phyloP scores from a whole-genome alignment of 108 stramenopile species.

The Bacterosira constricta region DNA sequence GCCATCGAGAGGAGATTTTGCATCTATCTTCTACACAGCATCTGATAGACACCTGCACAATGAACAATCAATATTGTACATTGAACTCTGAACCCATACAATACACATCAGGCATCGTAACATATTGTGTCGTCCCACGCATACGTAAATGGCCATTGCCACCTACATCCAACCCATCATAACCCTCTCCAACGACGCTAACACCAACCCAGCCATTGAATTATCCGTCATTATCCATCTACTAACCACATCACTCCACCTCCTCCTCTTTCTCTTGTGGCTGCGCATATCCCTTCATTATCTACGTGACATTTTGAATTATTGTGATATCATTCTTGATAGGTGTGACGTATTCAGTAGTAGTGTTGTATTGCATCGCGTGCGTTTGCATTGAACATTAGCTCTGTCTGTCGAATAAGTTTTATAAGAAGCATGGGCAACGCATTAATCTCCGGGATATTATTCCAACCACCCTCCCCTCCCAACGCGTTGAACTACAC shows the following conservation, averaged over 20 bases:
- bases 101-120: too few species aligned
- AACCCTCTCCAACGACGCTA: too few species aligned
- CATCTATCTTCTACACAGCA: too few species aligned
- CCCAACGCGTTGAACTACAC: constrained; percentile 25
- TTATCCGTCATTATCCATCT: too few species aligned
- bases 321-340: background rate
- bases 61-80: too few species aligned
- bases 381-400: background rate
- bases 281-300: background rate
- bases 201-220: too few species aligned
- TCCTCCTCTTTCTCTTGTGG: background rate
- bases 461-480: constrained; percentile 48
- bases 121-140: too few species aligned
- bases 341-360: background rate
- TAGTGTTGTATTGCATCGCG: background rate
- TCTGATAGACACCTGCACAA: too few species aligned
- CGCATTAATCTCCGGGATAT: constrained; percentile 33
- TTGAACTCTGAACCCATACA: too few species aligned
- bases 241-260: background rate
- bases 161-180: too few species aligned
- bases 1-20: too few species aligned
- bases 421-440: constrained; percentile 32
- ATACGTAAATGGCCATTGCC: too few species aligned
- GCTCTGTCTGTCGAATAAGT: background rate
- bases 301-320: background rate